Evolutionary conservation across 345 rosid species (phyloP).

Genomic region (Kandelia obovata): DNA sequence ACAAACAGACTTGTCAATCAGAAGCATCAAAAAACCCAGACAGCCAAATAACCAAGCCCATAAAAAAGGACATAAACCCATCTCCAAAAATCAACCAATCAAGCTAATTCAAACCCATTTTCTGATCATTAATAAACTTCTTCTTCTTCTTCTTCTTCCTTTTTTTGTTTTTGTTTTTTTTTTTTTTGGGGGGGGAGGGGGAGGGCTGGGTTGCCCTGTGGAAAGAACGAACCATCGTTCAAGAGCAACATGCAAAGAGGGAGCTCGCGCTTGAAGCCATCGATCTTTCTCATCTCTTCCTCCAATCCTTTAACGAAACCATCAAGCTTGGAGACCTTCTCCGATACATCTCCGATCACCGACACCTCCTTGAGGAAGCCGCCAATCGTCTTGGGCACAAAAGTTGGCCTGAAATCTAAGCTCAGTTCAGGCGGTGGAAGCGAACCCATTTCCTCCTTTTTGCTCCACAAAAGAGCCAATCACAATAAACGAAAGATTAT

Average conservation of each 20-base stretch:
- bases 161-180: too few species aligned
- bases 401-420: slow-evolving; percentile 52
- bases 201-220: too few species aligned
- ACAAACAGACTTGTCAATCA: too few species aligned
- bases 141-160: too few species aligned
- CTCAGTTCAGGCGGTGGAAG: slow-evolving; percentile 57
- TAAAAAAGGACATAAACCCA: too few species aligned
- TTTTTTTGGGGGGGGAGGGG: too few species aligned
- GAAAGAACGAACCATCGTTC: slow-evolving; percentile 62
- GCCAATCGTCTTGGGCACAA: slow-evolving; percentile 49
- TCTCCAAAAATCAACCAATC: too few species aligned
- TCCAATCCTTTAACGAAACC: slow-evolving; percentile 55
- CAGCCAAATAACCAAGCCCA: too few species aligned
- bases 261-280: slow-evolving; percentile 71
- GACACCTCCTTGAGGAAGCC: slow-evolving; percentile 50
- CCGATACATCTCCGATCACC: slow-evolving; percentile 40
- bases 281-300: slow-evolving; percentile 77
- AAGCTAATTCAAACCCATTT: too few species aligned
- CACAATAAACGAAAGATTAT: neutral
- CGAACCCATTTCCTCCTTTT: slow-evolving; percentile 43
- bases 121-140: too few species aligned
- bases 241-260: slow-evolving; percentile 79
- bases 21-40: too few species aligned
- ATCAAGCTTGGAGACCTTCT: slow-evolving; percentile 43
- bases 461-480: neutral